A percentile compares a stretch with the other conserved stretches of the same genome.
Evolutionary conservation across 768 basidiomycete species (phyloP).

Genomic region (Boletus sp.): DNA sequence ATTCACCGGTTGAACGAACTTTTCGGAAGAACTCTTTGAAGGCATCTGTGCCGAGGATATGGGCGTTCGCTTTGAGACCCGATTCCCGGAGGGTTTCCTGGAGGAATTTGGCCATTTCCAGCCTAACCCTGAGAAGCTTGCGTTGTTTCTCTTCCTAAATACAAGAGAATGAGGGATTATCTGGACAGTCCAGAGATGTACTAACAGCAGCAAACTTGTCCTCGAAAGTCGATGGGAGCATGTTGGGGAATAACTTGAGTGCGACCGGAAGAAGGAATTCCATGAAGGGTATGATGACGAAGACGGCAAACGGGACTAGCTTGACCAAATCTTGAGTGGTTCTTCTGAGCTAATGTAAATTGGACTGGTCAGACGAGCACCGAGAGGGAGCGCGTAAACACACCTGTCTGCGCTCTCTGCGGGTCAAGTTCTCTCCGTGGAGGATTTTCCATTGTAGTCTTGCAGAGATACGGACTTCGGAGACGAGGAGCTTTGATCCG

Average conservation of each 20-base stretch:
- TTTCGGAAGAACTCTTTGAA: constrained; percentile 99
- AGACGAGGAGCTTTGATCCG: constrained; percentile 88
- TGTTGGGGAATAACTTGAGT: constrained; percentile 95
- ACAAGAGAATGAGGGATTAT: neutral
- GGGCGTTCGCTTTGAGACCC: constrained; percentile 85
- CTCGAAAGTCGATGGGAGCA: constrained; percentile 98
- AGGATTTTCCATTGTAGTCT: constrained; percentile 90
- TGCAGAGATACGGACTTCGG: constrained; percentile 87
- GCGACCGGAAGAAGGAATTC: constrained; percentile 94
- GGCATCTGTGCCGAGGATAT: constrained; percentile 90
- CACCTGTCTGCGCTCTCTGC: constrained; percentile 92
- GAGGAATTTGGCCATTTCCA: constrained; percentile 99
- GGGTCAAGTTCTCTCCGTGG: constrained; percentile 85
- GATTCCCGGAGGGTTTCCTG: constrained; percentile 96
- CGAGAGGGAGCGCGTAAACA: constrained; percentile 8
- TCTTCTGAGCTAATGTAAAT: constrained; percentile 64
- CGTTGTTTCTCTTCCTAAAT: constrained; percentile 92
- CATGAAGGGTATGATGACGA: constrained; percentile 97
- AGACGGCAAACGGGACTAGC: constrained; percentile 92
- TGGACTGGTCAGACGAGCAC: constrained; percentile 2
- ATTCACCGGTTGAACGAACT: constrained; percentile 93
- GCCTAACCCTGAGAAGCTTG: constrained; percentile 87
- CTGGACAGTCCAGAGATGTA: neutral
- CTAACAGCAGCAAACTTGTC: constrained; percentile 91
- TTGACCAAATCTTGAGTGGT: constrained; percentile 92